Conservation (phyloP, 2,329 filamentous ascomycete species). For the Sporothrix euskadiensis region DNA sequence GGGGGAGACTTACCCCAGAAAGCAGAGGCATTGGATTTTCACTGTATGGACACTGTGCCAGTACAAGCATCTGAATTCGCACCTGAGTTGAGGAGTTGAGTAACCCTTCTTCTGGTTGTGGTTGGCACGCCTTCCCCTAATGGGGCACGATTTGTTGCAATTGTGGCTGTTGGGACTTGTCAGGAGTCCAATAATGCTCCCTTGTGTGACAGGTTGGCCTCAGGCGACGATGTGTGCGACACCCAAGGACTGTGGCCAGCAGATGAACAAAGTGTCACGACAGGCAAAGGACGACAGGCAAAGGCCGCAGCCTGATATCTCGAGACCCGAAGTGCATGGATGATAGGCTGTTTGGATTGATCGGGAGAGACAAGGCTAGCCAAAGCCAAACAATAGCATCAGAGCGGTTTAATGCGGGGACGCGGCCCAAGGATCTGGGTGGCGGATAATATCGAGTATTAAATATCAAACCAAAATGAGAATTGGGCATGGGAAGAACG, state of each 20-base stretch:
- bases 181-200: background rate
- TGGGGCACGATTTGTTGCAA: background rate
- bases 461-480: background rate
- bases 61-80: constrained; percentile 10
- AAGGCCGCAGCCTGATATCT: background rate
- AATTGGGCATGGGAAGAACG: background rate
- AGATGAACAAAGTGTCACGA: background rate
- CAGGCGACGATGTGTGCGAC: background rate
- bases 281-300: background rate
- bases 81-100: background rate
- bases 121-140: constrained; percentile 5
- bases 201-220: background rate
- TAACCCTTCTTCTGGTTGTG: background rate
- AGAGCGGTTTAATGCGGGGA: constrained; percentile 15
- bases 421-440: background rate
- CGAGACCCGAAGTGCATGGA: background rate
- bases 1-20: background rate
- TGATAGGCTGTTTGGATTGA: background rate
- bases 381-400: background rate
- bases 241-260: background rate
- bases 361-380: background rate
- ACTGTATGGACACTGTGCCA: constrained; percentile 16
- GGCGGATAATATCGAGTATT: background rate
- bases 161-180: background rate
- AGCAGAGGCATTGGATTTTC: background rate